phyloP scores from a whole-genome alignment of 1,284 basidiomycete species.

The Gymnopus androsaceus region DNA sequence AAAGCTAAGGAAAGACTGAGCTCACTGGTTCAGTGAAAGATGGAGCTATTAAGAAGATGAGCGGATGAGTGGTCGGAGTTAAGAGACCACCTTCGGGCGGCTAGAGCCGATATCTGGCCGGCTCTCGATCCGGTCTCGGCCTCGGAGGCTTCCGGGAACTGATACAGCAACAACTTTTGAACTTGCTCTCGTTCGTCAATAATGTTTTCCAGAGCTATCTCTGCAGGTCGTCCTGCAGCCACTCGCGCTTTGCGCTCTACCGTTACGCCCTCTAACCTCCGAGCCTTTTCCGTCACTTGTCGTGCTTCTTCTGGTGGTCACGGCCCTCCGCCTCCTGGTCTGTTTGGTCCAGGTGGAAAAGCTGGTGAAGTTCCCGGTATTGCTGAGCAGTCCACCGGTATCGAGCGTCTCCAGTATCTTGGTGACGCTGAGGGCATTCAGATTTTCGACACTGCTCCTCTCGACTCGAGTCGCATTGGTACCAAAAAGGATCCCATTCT shows the following conservation, averaged over 20 bases:
- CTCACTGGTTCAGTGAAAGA: no score
- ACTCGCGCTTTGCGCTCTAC: constrained; percentile 15
- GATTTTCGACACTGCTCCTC: constrained; percentile 88
- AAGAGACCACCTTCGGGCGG: no score
- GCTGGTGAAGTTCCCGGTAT: constrained; percentile 81
- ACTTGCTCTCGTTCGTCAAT: neutral
- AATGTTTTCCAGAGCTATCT: constrained; percentile 19
- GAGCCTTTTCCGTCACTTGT: constrained; percentile 59
- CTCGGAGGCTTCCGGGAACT: neutral
- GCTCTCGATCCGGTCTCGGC: constrained; percentile 1
- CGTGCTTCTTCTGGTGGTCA: constrained; percentile 48
- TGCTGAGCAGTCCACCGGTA: constrained; percentile 91
- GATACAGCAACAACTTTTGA: neutral
- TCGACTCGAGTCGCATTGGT: constrained; percentile 86
- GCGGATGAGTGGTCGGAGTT: no score
- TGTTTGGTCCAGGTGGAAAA: constrained; percentile 77
- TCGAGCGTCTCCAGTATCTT: constrained; percentile 92
- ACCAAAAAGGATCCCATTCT: constrained; percentile 88
- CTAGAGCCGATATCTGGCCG: no score
- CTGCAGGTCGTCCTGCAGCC: constrained; percentile 18
- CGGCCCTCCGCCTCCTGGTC: constrained; percentile 62
- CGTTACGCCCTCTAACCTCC: constrained; percentile 34
- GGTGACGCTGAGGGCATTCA: constrained; percentile 88
- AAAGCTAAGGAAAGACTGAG: no score
- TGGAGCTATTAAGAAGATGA: no score